Percentiles rank a stretch among this genome's conserved stretches.
These are phyloP conservation scores for Geotrichum ghanense DNA, from an alignment of 805 yeast genomes.

Conservation along the genomic window DNA sequence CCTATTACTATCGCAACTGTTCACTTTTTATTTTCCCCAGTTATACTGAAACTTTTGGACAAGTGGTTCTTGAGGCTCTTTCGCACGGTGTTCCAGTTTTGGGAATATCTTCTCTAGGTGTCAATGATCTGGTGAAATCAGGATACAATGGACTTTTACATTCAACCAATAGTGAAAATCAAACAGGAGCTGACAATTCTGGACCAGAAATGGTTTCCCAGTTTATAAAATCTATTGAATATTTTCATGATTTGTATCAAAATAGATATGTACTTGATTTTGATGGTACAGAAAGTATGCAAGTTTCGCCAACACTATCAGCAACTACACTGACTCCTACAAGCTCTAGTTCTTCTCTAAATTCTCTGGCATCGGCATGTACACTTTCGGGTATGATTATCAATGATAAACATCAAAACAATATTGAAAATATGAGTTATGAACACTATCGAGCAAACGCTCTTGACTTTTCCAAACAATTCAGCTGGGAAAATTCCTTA, in stretches of 20 bases:
- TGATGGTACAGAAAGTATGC: not conserved
- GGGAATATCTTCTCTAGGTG: slow-evolving; percentile 11
- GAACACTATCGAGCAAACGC: not conserved
- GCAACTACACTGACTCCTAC: slow-evolving; percentile 1
- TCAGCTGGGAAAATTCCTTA: not conserved
- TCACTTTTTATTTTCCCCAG: slow-evolving; percentile 13
- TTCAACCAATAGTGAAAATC: not conserved
- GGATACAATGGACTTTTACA: not conserved
- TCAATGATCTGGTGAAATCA: slow-evolving; percentile 9
- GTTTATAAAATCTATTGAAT: not conserved
- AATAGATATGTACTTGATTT: not conserved
- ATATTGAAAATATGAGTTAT: not conserved
- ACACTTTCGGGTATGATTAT: too few species aligned
- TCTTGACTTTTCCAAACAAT: not conserved
- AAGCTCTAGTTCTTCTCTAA: not conserved
- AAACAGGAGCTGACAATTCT: not conserved
- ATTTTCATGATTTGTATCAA: not conserved
- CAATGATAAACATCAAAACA: too few species aligned
- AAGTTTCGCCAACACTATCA: not conserved
- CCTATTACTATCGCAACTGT: slow-evolving; percentile 12
- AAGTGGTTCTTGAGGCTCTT: slow-evolving; percentile 13
- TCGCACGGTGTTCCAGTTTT: slow-evolving; percentile 14
- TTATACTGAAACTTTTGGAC: slow-evolving; percentile 13
- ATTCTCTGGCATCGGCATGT: not conserved
- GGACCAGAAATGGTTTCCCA: not conserved